Percentiles rank a stretch among this genome's conserved stretches.
phyloP scores from a whole-genome alignment of 192 early-diverging fungal genomes.

The Coemansia sp. region DNA sequence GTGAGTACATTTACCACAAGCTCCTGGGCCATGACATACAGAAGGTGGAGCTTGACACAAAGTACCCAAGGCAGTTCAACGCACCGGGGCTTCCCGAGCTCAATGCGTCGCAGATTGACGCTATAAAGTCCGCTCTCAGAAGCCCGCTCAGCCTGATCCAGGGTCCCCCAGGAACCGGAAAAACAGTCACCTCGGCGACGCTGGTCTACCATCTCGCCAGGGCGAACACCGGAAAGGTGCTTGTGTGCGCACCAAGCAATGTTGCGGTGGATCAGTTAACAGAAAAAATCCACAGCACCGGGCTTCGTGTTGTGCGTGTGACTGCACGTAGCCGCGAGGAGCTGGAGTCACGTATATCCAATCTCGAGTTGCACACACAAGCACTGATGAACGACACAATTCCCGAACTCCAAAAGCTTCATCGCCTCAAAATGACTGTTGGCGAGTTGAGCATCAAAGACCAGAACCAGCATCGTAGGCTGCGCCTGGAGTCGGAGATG shows the following conservation, averaged over 20 bases:
- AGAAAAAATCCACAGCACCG: constrained; percentile 93
- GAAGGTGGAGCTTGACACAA: constrained; percentile 67
- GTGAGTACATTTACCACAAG: constrained; percentile 93
- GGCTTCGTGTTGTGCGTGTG: constrained; percentile 92
- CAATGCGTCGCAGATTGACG: constrained; percentile 94
- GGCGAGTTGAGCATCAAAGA: constrained; percentile 90
- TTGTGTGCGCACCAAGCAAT: constrained; percentile 98
- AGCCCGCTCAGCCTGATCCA: constrained; percentile 95
- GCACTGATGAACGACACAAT: constrained; percentile 93
- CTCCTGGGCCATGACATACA: constrained; percentile 90
- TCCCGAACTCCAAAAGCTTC: constrained; percentile 88
- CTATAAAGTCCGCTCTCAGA: constrained; percentile 89
- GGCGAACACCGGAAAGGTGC: constrained; percentile 85
- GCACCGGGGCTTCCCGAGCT: constrained; percentile 94
- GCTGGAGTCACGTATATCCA: constrained; percentile 90
- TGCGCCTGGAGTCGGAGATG: constrained; percentile 84
- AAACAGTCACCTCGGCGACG: constrained; percentile 97
- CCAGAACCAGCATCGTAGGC: constrained; percentile 78
- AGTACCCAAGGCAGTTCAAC: constrained; percentile 84
- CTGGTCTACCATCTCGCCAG: constrained; percentile 96
- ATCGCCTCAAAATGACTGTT: constrained; percentile 81
- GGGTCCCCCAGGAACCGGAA: constrained; percentile 95
- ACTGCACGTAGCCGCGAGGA: constrained; percentile 92
- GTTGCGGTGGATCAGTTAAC: constrained; percentile 99
- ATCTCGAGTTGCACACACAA: constrained; percentile 95